Evolutionary conservation across 2,329 filamentous ascomycete genomes (phyloP), one percentile per base, ranked within the genome.

Genomic region (Colletotrichum sp.): DNA sequence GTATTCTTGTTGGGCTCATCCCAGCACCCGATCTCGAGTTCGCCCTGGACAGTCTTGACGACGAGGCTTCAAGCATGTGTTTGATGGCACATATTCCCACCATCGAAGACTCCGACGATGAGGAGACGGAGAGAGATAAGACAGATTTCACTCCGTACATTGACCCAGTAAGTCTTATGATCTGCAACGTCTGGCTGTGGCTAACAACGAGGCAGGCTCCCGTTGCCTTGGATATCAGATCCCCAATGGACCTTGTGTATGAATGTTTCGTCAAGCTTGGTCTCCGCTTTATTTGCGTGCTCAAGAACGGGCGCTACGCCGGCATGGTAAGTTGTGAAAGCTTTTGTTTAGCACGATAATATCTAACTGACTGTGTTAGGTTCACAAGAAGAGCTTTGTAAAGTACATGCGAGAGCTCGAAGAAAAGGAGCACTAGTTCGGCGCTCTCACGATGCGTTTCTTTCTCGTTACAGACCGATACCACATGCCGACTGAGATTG

Each of bases 251-350:
- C 82, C 87, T 99, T 52, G 97, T 98, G 6, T 98, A 98, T 80
- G 97, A 99, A 83, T 96, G 96, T 81, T 99, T 98, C 83, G 94
- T 95, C 66, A 99, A 99, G 85, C 88, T 99, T 10, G 97, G 97
- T 2, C 85, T 99, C 78, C 90, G 97, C 77, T 98, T 98, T 84
- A 94, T 99, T 66, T 98, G 97, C 82, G 96, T 98, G 6, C 87
- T 97, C 30, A 91, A 91, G 71, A 93, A 98, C 78, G 97, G 97
- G 28, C 92, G 92, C 76, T 99, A 95, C 85, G 94, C 94, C 3
- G 97, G 97, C 77, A 91, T 99, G 89, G 95, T 98, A 84, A 87
- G 92, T 87, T 13, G 9, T 30, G 0, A 16, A 55, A 66, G 36
- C 6, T 6, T 15, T 3, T 8, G 15, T 3, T 22, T 3, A 27